Conservation (phyloP, 176 grass and related monocot species). For the Puccinellia tenuiflora region DNA sequence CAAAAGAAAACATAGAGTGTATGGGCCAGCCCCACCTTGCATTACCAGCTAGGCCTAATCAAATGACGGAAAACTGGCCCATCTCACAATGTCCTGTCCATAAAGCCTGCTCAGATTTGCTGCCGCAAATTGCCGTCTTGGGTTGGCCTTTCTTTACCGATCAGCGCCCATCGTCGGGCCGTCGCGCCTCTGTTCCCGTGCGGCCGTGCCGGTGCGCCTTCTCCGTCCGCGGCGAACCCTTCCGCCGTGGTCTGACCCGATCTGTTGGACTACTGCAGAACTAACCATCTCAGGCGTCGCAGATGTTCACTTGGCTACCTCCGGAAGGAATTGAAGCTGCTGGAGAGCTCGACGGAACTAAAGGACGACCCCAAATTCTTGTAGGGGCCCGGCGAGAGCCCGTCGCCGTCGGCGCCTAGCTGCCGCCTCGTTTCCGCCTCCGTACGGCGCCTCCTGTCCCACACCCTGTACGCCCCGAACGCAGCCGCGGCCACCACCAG, state of each 20-base stretch:
- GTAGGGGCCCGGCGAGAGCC: conserved; percentile 73
- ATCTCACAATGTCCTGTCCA: too few species aligned
- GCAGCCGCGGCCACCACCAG: conserved; percentile 24
- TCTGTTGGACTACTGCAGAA: background rate
- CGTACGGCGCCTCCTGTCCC: conserved; percentile 27
- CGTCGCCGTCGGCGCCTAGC: conserved; percentile 31
- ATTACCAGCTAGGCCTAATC: too few species aligned
- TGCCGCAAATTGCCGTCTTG: too few species aligned
- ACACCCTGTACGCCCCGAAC: conserved; percentile 54
- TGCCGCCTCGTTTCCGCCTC: background rate
- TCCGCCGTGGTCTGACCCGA: background rate
- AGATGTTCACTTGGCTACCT: background rate
- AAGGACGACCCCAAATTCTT: conserved; percentile 79
- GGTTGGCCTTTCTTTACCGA: background rate
- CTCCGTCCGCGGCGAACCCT: background rate
- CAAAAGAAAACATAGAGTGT: too few species aligned
- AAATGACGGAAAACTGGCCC: too few species aligned
- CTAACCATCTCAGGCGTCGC: background rate
- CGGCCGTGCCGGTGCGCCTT: background rate
- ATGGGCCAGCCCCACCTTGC: too few species aligned
- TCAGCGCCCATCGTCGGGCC: background rate
- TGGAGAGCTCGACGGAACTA: conserved; percentile 74
- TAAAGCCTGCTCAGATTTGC: too few species aligned
- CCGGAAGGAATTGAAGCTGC: conserved; percentile 40
- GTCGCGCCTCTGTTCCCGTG: background rate